These are phyloP conservation scores for Sporothrix curviconia DNA, from an alignment of 2,329 filamentous ascomycete species.

Conservation along the genomic window DNA sequence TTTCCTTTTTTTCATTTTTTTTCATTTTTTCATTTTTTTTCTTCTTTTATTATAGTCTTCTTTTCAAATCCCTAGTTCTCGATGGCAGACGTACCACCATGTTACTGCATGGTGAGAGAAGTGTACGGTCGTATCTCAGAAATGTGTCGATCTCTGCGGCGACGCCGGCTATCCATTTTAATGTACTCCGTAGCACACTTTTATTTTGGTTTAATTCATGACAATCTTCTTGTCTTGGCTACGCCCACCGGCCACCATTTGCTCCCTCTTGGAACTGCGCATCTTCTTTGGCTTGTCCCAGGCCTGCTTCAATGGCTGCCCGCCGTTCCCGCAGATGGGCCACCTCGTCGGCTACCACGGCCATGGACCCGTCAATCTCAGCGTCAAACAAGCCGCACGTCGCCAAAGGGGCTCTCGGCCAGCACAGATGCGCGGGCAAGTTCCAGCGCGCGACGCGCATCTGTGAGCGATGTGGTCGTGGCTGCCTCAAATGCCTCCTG, in stretches of 20 bases:
- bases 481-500: constrained; percentile 46
- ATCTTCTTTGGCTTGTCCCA: constrained; percentile 29
- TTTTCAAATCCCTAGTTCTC: too few species aligned
- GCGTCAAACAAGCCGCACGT: constrained; percentile 46
- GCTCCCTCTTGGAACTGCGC: constrained; percentile 42
- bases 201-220: too few species aligned
- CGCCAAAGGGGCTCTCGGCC: constrained; percentile 43
- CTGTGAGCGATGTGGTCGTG: constrained; percentile 37
- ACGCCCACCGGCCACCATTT: constrained; percentile 40
- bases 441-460: constrained; percentile 42
- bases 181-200: too few species aligned
- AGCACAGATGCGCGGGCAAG: constrained; percentile 46
- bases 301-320: constrained; percentile 30
- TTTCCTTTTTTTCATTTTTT: neutral
- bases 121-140: too few species aligned
- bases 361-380: constrained; percentile 46
- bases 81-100: too few species aligned
- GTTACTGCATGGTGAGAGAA: too few species aligned
- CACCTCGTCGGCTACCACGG: constrained; percentile 40
- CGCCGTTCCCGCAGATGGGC: constrained; percentile 35
- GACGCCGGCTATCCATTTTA: too few species aligned
- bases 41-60: too few species aligned
- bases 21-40: neutral
- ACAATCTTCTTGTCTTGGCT: neutral
- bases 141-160: too few species aligned